Base-by-base conservation (phyloP, 2,329 filamentous ascomycete species). In the Epichloe elymi region DNA sequence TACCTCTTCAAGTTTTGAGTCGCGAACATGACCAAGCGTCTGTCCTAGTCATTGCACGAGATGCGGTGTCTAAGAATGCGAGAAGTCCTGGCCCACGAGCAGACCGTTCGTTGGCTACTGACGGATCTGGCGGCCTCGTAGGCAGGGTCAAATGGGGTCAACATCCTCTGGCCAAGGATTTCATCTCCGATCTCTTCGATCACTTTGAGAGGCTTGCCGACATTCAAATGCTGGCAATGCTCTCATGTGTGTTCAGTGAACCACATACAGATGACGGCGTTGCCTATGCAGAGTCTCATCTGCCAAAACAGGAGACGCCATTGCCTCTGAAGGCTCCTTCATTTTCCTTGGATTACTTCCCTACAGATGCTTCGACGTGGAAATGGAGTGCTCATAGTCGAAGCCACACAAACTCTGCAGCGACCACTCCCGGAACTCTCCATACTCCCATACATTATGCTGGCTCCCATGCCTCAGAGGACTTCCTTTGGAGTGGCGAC, bases 171-270 rank as follows among this genome's bases (percentile, higher is more conserved):
- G 82, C 81, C 2, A 74, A 72, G 53, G 70, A 73, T n/a, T 72
- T 84, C 39, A 79, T 85, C 50, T 64, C 69, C 54, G 75, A 82
- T 51, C 66, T 85, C n/a, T 82, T 85, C 56, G 67, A 72, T 26
- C 73, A 85, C 60, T 86, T 79, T 59, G 82, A 85, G 62, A 72
- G 67, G 49, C 69, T 74, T 33, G 79, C 75, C 5, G 82, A 86
- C 54, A 67, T 84, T 12, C 82, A 86, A 62, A 86, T 86, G 82
- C 61, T 86, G 49, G 82, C 82, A 8, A 85, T 85, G 80, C 70
- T 86, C 30, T 82, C 82, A 1, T 85, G 82, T 62, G 76, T 85
- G 52, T 85, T 86, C 60, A 79, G 76, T 57, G 80, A 85, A 48
- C 73, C 80, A 0, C 71, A 74, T 12, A 68, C 74, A 0, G 70